Evolutionary conservation across 2,329 filamentous ascomycete genomes (phyloP).

Genomic region (Exophiala xenobiotica): DNA sequence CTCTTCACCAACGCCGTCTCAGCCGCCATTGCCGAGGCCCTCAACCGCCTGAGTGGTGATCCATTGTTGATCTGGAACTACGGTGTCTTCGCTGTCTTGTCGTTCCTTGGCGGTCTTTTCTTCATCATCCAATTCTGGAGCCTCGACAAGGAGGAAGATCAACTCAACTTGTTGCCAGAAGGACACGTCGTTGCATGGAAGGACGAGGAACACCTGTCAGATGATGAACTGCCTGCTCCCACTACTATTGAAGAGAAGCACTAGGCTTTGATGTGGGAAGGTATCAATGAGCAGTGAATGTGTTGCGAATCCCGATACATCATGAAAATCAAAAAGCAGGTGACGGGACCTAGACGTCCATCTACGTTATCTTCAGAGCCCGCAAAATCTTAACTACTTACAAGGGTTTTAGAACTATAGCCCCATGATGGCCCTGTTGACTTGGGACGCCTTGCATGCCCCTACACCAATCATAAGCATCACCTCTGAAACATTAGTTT

Average conservation of each 20-base stretch:
- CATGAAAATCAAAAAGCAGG: too few relatives aligned
- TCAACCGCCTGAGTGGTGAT: conserved; percentile 61
- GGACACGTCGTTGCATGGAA: conserved; percentile 21
- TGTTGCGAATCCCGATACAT: too few relatives aligned
- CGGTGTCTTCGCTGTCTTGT: conserved; percentile 54
- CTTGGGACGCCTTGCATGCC: too few relatives aligned
- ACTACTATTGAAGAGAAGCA: background rate
- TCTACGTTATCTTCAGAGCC: too few relatives aligned
- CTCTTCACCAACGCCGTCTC: conserved; percentile 71
- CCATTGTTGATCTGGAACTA: conserved; percentile 74
- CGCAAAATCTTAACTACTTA: too few relatives aligned
- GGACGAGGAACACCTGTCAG: conserved; percentile 4
- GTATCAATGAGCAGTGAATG: too few relatives aligned
- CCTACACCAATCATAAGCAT: too few relatives aligned
- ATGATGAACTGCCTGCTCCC: background rate
- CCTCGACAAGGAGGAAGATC: conserved; percentile 66
- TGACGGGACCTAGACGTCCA: too few relatives aligned
- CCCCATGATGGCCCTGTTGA: too few relatives aligned
- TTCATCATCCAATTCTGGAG: conserved; percentile 69
- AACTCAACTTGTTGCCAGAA: conserved; percentile 52
- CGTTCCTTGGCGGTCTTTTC: conserved; percentile 57
- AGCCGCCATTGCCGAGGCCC: conserved; percentile 68
- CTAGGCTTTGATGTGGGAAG: too few relatives aligned
- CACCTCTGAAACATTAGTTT: too few relatives aligned
- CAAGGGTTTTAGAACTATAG: too few relatives aligned